These are phyloP conservation scores for Penicillium sp. DNA, from an alignment of 2,329 filamentous ascomycete genomes.

Conservation along the genomic window DNA sequence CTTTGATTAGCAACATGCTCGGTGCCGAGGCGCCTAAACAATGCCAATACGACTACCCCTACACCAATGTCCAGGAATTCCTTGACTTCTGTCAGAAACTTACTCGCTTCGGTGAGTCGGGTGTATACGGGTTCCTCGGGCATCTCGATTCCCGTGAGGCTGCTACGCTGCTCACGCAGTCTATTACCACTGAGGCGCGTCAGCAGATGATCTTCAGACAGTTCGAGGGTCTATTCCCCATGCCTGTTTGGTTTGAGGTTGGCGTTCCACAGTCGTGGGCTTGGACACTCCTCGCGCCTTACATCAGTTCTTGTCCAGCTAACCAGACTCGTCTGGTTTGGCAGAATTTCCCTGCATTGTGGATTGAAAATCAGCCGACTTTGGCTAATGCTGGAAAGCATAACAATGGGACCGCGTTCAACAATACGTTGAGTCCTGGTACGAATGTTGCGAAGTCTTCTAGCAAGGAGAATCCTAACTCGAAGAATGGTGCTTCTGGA, in stretches of 20 bases:
- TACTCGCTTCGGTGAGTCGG: conserved; percentile 77
- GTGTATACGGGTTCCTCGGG: conserved; percentile 77
- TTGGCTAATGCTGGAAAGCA: conserved; percentile 33
- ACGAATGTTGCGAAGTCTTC: conserved; percentile 39
- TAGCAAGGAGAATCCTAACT: conserved; percentile 50
- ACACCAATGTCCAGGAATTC: conserved; percentile 70
- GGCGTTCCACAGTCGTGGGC: conserved; percentile 82
- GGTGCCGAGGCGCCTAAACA: conserved; percentile 68
- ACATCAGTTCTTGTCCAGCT: conserved; percentile 73
- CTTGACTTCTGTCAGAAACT: conserved; percentile 83
- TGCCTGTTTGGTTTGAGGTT: conserved; percentile 79
- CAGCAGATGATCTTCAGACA: conserved; percentile 86
- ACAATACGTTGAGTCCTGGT: conserved; percentile 57
- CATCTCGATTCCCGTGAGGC: conserved; percentile 76
- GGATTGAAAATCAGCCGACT: conserved; percentile 75
- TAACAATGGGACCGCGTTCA: conserved; percentile 56
- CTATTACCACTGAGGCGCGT: conserved; percentile 74
- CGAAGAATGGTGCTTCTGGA: conserved; percentile 55
- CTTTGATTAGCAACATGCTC: conserved; percentile 74
- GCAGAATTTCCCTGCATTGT: conserved; percentile 80
- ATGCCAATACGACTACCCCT: conserved; percentile 82
- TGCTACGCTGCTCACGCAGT: conserved; percentile 70
- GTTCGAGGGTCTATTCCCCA: conserved; percentile 75
- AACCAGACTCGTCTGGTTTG: conserved; percentile 74
- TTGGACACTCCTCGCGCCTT: conserved; percentile 78